Conservation (phyloP, 1,284 basidiomycete species). For the Cryptococcus sp. region DNA sequence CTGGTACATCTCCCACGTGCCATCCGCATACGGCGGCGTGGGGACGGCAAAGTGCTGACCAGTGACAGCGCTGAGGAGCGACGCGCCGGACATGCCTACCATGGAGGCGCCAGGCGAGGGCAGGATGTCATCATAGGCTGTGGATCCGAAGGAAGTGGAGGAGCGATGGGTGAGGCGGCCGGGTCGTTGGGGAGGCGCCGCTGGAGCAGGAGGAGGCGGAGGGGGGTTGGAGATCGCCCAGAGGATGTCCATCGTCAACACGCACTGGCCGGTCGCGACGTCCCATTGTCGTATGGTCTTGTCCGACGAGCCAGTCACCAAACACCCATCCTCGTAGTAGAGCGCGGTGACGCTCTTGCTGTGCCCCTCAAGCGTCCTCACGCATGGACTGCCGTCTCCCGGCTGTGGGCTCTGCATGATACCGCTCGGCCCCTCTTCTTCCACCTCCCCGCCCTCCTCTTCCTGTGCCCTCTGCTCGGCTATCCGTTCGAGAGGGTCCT, state of each 20-base stretch:
- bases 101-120: constrained; percentile 38
- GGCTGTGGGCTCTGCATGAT: constrained; percentile 22
- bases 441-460: constrained; percentile 14
- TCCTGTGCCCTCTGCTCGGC: constrained; percentile 29
- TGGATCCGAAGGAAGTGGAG: constrained; percentile 44
- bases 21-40: constrained; percentile 82
- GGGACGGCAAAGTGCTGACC: constrained; percentile 69
- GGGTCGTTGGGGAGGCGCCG: constrained; percentile 30
- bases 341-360: constrained; percentile 86
- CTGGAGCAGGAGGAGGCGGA: constrained; percentile 51
- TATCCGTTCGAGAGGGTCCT: constrained; percentile 42
- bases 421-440: constrained; percentile 32
- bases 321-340: constrained; percentile 90
- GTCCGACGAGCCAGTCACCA: constrained; percentile 96
- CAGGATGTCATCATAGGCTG: constrained; percentile 53
- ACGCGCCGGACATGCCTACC: constrained; percentile 37
- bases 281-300: constrained; percentile 99
- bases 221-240: constrained; percentile 97
- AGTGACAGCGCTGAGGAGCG: constrained; percentile 55
- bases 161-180: constrained; percentile 40
- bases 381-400: constrained; percentile 60
- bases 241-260: constrained; percentile 99
- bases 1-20: constrained; percentile 88
- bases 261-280: constrained; percentile 91
- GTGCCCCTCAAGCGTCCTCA: constrained; percentile 81